Evolutionary conservation across 306 rosid genomes (phyloP).

Genomic region (Lithocarpus polystachyus): DNA sequence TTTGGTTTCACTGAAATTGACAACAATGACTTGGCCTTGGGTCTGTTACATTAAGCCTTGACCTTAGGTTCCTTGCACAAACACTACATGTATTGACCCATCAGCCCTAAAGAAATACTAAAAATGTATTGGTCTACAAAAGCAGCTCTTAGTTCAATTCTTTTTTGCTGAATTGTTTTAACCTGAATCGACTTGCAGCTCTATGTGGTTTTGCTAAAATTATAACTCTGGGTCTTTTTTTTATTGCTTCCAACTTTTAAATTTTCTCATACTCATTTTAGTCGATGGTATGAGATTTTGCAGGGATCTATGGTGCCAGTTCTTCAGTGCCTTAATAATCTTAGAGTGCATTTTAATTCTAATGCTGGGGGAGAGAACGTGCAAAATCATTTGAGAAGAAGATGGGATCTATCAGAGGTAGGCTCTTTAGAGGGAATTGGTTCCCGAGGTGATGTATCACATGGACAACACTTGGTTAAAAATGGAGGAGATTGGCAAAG

Average conservation of each 20-base stretch:
- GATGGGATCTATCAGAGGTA: constrained; percentile 55
- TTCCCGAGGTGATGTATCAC: constrained; percentile 20
- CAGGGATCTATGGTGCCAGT: constrained; percentile 90
- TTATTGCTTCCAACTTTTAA: background rate
- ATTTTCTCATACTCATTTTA: constrained; percentile 24
- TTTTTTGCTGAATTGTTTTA: constrained; percentile 11
- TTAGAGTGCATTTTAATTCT: constrained; percentile 64
- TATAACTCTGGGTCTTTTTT: constrained; percentile 4
- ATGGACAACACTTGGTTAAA: constrained; percentile 15
- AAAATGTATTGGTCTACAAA: background rate
- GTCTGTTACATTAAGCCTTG: constrained; percentile 12
- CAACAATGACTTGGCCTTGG: constrained; percentile 6
- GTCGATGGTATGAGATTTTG: constrained; percentile 34
- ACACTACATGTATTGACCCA: background rate
- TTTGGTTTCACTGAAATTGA: background rate
- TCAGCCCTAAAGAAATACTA: background rate
- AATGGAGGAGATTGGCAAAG: constrained; percentile 17
- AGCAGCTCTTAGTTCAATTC: constrained; percentile 11
- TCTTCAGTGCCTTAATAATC: constrained; percentile 73
- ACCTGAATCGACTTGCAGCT: constrained; percentile 18
- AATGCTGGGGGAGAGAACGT: constrained; percentile 47
- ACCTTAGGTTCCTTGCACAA: constrained; percentile 5
- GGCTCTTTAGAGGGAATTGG: constrained; percentile 40
- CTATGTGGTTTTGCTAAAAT: constrained; percentile 12
- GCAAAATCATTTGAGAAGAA: constrained; percentile 57